phyloP scores from a whole-genome alignment of 192 early-diverging fungal species.

The Nowakowskiella sp. region DNA sequence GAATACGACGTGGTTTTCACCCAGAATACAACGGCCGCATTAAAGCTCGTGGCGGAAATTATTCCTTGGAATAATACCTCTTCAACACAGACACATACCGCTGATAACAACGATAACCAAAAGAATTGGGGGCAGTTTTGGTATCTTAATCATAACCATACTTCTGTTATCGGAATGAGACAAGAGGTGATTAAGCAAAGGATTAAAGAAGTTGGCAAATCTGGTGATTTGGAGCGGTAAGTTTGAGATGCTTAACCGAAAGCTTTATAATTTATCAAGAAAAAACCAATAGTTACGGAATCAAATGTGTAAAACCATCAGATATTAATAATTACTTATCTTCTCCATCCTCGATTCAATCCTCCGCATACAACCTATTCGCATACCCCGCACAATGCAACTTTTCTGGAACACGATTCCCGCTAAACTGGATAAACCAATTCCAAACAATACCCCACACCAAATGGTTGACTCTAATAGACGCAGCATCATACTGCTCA shows the following conservation, averaged over 20 bases:
- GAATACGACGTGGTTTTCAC: conserved; percentile 70
- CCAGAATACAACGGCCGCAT: conserved; percentile 65
- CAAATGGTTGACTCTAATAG: conserved; percentile 52
- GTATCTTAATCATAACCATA: conserved; percentile 63
- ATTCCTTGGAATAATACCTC: conserved; percentile 45
- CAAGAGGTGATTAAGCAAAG: too few relatives aligned
- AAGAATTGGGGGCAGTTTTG: conserved; percentile 45
- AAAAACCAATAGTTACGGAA: too few relatives aligned
- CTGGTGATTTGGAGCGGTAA: too few relatives aligned
- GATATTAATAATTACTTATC: too few relatives aligned
- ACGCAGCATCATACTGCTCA: conserved; percentile 64
- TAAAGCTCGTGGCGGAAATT: conserved; percentile 65
- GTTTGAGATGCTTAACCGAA: too few relatives aligned
- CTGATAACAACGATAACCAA: conserved; percentile 2
- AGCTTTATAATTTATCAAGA: too few relatives aligned
- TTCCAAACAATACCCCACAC: conserved; percentile 18
- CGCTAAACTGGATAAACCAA: conserved; percentile 45
- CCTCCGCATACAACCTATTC: conserved; percentile 42
- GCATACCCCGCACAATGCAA: conserved; percentile 84
- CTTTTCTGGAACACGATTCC: conserved; percentile 66
- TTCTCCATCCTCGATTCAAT: too few relatives aligned
- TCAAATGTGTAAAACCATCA: too few relatives aligned
- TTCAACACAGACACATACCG: conserved; percentile 1
- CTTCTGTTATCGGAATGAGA: conserved; percentile 67
- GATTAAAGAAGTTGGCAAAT: too few relatives aligned